Conservation (phyloP, 2,329 filamentous ascomycete species). For the Aureobasidium uvarum region DNA sequence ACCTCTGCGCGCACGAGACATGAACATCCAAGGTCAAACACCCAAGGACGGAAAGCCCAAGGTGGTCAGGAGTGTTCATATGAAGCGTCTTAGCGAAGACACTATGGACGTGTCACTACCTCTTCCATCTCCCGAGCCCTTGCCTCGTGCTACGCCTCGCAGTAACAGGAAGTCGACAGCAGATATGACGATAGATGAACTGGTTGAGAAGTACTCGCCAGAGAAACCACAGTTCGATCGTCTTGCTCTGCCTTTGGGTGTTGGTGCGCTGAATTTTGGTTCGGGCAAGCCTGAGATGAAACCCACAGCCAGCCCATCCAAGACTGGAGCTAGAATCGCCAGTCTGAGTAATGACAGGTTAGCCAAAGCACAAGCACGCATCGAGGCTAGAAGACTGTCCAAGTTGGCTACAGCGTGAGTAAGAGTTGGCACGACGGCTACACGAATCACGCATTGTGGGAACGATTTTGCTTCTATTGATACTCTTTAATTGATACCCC, state of each 20-base stretch:
- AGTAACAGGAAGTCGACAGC: slow-evolving; percentile 1
- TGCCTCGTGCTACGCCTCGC: slow-evolving; percentile 6
- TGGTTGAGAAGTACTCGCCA: slow-evolving; percentile 25
- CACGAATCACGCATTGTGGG: slow-evolving; percentile 5
- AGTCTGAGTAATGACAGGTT: slow-evolving; percentile 16
- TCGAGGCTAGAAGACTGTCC: slow-evolving; percentile 15
- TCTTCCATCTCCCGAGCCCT: slow-evolving; percentile 22
- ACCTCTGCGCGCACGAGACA: slow-evolving; percentile 21
- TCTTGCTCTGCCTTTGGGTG: slow-evolving; percentile 23
- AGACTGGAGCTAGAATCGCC: slow-evolving; percentile 11
- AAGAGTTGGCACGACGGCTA: background rate
- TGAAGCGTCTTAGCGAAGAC: slow-evolving; percentile 14
- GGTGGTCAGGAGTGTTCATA: background rate
- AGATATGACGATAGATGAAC: slow-evolving; percentile 21
- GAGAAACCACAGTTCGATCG: slow-evolving; percentile 25
- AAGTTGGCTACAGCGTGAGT: slow-evolving; percentile 9
- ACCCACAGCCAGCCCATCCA: background rate
- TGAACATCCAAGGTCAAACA: slow-evolving; percentile 11
- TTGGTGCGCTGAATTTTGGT: slow-evolving; percentile 15
- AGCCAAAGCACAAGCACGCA: slow-evolving; percentile 12
- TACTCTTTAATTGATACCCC: slow-evolving; percentile 18
- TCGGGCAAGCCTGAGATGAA: background rate
- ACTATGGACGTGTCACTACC: slow-evolving; percentile 11
- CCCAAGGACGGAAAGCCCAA: background rate
- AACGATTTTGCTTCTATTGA: background rate